Base-by-base conservation (phyloP, 2,329 filamentous ascomycete species). In the Hypomyces rosellus region DNA sequence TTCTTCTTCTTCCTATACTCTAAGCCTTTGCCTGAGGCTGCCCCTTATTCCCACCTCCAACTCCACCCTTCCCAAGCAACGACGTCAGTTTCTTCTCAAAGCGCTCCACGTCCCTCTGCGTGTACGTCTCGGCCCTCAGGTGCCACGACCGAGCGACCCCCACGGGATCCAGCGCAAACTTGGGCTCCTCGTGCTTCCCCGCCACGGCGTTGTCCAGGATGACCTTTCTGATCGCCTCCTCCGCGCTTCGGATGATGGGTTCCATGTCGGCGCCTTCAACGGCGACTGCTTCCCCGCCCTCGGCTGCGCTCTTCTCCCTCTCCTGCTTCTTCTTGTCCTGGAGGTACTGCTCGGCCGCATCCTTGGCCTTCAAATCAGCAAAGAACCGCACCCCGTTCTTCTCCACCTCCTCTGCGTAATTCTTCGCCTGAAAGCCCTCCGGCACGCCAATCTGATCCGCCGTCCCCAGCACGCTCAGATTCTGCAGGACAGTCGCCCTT, bases 1-100 rank as follows among this genome's bases (percentile, higher is more conserved):
- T 39, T 43, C 39, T 48, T 36, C 38, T 25, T n/a, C 12, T n/a
- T 30, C 18, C 2, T 15, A 45, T 51, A 39, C 16, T 34, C 50
- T 51, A 60, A 45, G 60, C 61, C 47, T 51, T 57, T 16, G 61
- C 55, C 56, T 62, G 54, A 30, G 42, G 44, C 54, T 63, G 61
- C 44, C 22, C 53, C 55, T 25, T 51, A 45, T 54, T 61, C 54
- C 43, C 52, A 52, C 43, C n/a, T n/a, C n/a, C n/a, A n/a, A n/a
- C n/a, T n/a, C n/a, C 41, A 34, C 59, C 53, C 55, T 59, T 52
- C 56, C 51, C 51, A 33, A 65, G 43, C 52, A 72, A 51, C 45
- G 65, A 62, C 38, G 57, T 55, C 43, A 73, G 49, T 64, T 73
- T 74, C 25, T 54, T 63, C 63, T 73, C 65, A 50, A 74, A 74